Conservation (phyloP, 768 basidiomycete species). For the Dioszegia aurantiaca region DNA sequence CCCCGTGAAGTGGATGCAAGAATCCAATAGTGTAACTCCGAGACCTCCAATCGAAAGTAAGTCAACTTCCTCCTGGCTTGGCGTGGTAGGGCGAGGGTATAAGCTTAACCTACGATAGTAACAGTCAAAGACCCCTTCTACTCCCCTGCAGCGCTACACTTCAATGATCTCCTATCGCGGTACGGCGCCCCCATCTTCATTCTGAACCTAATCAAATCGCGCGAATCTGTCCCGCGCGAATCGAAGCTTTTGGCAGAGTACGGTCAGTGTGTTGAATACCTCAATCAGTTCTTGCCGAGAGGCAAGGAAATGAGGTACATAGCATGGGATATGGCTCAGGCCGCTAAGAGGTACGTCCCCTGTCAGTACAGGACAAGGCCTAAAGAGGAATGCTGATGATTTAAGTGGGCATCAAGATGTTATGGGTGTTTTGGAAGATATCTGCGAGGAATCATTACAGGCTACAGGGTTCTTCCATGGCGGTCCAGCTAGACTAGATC, state of each 20-base stretch:
- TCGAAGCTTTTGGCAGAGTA: constrained; percentile 87
- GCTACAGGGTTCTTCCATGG: constrained; percentile 94
- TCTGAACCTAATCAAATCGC: constrained; percentile 82
- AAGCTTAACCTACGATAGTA: constrained; percentile 57
- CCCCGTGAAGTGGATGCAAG: constrained; percentile 95
- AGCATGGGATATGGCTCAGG: constrained; percentile 93
- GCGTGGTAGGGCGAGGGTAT: background rate
- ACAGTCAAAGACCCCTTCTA: constrained; percentile 93
- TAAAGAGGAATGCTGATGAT: constrained; percentile 4
- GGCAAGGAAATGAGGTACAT: constrained; percentile 84
- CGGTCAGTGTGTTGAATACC: constrained; percentile 81
- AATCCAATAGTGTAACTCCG: constrained; percentile 81
- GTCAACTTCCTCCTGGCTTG: constrained; percentile 39
- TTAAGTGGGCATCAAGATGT: constrained; percentile 88
- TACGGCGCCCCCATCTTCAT: constrained; percentile 89
- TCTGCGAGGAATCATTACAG: constrained; percentile 88
- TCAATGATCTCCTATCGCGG: constrained; percentile 80
- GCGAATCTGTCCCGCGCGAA: constrained; percentile 60
- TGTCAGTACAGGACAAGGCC: background rate
- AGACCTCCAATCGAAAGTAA: constrained; percentile 93
- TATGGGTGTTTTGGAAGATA: constrained; percentile 88
- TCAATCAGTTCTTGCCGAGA: constrained; percentile 90
- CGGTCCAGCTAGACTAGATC: constrained; percentile 60
- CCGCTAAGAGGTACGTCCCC: constrained; percentile 77
- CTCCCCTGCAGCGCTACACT: constrained; percentile 86